Evolutionary conservation across 2,329 filamentous ascomycete genomes (phyloP).

Genomic region (Ophiocordyceps camponoti-saundersi): DNA sequence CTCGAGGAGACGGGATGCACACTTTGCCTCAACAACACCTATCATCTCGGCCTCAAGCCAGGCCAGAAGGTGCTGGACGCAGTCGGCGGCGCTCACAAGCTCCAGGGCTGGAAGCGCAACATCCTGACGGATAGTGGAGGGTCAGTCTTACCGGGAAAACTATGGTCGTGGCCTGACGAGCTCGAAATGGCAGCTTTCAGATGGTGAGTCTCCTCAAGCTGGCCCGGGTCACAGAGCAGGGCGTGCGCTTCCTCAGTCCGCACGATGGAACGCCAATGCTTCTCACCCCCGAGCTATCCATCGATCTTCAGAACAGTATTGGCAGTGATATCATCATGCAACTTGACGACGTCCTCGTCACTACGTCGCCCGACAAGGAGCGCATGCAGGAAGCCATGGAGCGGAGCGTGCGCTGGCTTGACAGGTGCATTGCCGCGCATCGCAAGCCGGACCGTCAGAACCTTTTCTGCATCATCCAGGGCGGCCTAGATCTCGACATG

Average conservation of each 20-base stretch:
- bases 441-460: conserved; percentile 71
- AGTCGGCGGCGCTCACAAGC: conserved; percentile 79
- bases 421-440: conserved; percentile 85
- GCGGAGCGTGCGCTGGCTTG: conserved; percentile 85
- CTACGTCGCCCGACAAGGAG: conserved; percentile 73
- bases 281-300: conserved; percentile 92
- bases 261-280: conserved; percentile 95
- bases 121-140: conserved; percentile 71
- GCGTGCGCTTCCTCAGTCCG: conserved; percentile 87
- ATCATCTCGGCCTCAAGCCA: conserved; percentile 87
- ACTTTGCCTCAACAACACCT: conserved; percentile 94
- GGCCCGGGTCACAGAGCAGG: conserved; percentile 86
- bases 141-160: conserved; percentile 22
- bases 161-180: conserved; percentile 1
- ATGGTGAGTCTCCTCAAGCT: conserved; percentile 95
- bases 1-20: conserved; percentile 78
- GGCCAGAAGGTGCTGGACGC: conserved; percentile 78
- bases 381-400: conserved; percentile 93
- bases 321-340: conserved; percentile 99
- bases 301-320: conserved; percentile 88
- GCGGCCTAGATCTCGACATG: conserved; percentile 77
- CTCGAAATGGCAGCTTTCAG: conserved; percentile 52
- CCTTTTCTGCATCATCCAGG: conserved; percentile 97
- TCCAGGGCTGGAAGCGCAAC: conserved; percentile 93
- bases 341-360: conserved; percentile 92